Percentiles rank a stretch among this genome's conserved stretches.
phyloP scores from a whole-genome alignment of 352 stramenopile species.

The Phytophthora fragariaefolia region DNA sequence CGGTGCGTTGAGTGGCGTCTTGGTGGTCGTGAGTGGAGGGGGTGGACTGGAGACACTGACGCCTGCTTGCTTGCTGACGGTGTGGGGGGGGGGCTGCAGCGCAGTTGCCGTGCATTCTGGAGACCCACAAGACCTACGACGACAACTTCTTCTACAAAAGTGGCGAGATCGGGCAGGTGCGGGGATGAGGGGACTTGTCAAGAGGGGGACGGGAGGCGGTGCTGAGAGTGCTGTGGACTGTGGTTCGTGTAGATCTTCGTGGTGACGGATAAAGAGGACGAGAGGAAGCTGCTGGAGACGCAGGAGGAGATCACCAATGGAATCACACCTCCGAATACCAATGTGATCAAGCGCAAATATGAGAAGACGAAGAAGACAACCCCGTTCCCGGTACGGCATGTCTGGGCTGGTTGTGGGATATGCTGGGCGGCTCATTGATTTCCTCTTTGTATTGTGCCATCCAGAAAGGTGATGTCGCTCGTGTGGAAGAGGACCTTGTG shows the following conservation, averaged over 20 bases:
- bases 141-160: slow-evolving; percentile 92
- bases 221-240: not conserved
- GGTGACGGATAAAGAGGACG: slow-evolving; percentile 81
- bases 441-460: not conserved
- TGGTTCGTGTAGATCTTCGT: slow-evolving; percentile 71
- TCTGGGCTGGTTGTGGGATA: not conserved
- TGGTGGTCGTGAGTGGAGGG: not conserved
- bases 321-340: slow-evolving; percentile 86
- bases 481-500: slow-evolving; percentile 84
- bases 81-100: slow-evolving; percentile 47
- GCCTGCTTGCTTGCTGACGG: not conserved
- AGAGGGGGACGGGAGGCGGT: not conserved
- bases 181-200: not conserved
- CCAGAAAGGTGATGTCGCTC: slow-evolving; percentile 83
- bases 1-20: slow-evolving; percentile 42
- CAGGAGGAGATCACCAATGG: slow-evolving; percentile 74
- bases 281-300: slow-evolving; percentile 65
- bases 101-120: slow-evolving; percentile 85
- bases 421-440: not conserved
- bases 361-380: slow-evolving; percentile 88
- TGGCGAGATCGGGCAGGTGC: slow-evolving; percentile 84
- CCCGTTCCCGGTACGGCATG: slow-evolving; percentile 67
- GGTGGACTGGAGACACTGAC: not conserved
- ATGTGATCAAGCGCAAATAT: slow-evolving; percentile 89
- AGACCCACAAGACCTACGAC: slow-evolving; percentile 92